Percentiles rank a stretch among this genome's conserved stretches.
These are phyloP conservation scores for Amanita polypyramis DNA, from an alignment of 768 basidiomycete species.

Conservation along the genomic window DNA sequence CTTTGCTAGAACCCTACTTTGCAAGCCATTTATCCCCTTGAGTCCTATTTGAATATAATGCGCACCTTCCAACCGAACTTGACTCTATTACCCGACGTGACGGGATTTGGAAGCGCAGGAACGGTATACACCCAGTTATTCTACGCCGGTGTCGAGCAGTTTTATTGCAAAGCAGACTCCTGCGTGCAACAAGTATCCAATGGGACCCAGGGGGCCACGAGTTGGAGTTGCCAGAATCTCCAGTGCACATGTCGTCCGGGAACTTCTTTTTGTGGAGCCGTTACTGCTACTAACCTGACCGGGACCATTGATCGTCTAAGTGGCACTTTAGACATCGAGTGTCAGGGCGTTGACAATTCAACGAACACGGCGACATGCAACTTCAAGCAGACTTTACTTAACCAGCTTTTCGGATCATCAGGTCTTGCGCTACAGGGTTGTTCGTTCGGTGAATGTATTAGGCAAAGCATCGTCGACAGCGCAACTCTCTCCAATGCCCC, in stretches of 20 bases:
- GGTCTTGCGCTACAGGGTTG: conserved; percentile 73
- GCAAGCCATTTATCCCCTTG: conserved; percentile 61
- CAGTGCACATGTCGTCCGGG: conserved; percentile 61
- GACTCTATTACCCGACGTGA: conserved; percentile 57
- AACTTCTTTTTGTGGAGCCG: conserved; percentile 68
- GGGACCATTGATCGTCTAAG: conserved; percentile 50
- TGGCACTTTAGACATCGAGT: conserved; percentile 62
- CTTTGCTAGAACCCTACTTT: conserved; percentile 68
- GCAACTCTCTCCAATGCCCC: conserved; percentile 25
- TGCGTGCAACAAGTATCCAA: conserved; percentile 52
- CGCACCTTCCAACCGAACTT: conserved; percentile 61
- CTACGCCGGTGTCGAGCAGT: conserved; percentile 80
- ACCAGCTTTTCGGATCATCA: conserved; percentile 55
- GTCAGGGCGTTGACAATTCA: conserved; percentile 34
- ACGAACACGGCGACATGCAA: conserved; percentile 49
- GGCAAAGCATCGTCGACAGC: conserved; percentile 66
- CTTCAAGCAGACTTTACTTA: conserved; percentile 67
- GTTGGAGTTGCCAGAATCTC: conserved; percentile 68
- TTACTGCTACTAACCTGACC: conserved; percentile 37
- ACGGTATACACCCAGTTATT: conserved; percentile 61
- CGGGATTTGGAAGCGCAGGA: conserved; percentile 44
- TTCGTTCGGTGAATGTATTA: conserved; percentile 82
- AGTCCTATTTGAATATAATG: conserved; percentile 66
- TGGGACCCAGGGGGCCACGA: conserved; percentile 26
- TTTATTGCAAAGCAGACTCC: conserved; percentile 65